A percentile compares a stretch with the other conserved stretches of the same genome.
phyloP scores from a whole-genome alignment of 768 basidiomycete genomes.

The Boletus pseudopeckii region DNA sequence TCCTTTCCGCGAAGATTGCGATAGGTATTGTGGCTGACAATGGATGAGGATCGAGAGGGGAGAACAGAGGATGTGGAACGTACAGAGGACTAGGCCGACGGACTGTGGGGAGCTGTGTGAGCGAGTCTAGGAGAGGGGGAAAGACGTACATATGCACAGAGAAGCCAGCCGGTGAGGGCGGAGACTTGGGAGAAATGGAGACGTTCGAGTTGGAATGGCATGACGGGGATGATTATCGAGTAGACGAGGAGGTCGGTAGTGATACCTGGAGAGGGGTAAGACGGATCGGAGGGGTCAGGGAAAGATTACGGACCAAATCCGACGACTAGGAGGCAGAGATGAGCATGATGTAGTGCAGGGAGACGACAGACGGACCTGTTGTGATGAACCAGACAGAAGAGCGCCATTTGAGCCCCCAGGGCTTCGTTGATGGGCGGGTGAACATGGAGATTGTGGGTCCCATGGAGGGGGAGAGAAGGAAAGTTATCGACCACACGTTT shows the following conservation, averaged over 20 bases:
- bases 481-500: neutral
- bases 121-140: neutral
- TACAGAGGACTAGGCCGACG: slow-evolving; percentile 53
- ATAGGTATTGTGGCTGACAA: slow-evolving; percentile 52
- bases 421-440: slow-evolving; percentile 14
- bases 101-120: slow-evolving; percentile 37
- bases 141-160: slow-evolving; percentile 52
- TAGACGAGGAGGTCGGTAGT: slow-evolving; percentile 57
- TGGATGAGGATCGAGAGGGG: neutral
- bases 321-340: slow-evolving; percentile 35
- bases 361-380: slow-evolving; percentile 29
- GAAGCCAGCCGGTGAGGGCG: slow-evolving; percentile 54
- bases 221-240: slow-evolving; percentile 58
- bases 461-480: neutral
- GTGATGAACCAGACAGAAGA: slow-evolving; percentile 58
- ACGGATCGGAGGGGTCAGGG: neutral
- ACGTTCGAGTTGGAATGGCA: slow-evolving; percentile 58
- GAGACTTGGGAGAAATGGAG: slow-evolving; percentile 40
- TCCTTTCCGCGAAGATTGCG: slow-evolving; percentile 52
- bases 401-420: slow-evolving; percentile 53
- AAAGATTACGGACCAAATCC: slow-evolving; percentile 41
- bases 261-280: slow-evolving; percentile 27
- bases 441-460: neutral
- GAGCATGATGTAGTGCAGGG: neutral
- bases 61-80: slow-evolving; percentile 11